These are phyloP conservation scores for Penicillium sp. DNA, from an alignment of 2,329 filamentous ascomycete genomes.

Conservation along the genomic window DNA sequence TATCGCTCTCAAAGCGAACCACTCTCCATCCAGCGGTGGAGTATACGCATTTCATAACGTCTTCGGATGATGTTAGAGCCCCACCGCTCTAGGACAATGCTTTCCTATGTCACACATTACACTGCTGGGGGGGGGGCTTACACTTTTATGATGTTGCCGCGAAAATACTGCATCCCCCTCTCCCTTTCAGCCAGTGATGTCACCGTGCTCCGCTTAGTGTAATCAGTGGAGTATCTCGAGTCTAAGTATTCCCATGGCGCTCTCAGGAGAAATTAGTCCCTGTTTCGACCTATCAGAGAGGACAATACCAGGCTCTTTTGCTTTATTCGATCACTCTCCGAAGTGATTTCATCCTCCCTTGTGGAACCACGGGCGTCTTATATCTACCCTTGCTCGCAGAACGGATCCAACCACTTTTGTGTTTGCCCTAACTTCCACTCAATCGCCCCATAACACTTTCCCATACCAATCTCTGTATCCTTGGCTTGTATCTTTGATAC, in stretches of 20 bases:
- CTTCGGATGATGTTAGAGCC: conserved; percentile 8
- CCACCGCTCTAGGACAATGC: conserved; percentile 1
- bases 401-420: not conserved
- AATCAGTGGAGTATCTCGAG: conserved; percentile 11
- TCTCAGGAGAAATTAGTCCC: conserved; percentile 10
- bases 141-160: conserved; percentile 23
- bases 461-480: conserved; percentile 1
- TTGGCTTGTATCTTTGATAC: not conserved
- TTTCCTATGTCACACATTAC: not conserved
- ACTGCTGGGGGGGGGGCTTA: conserved; percentile 1
- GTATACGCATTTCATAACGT: conserved; percentile 14
- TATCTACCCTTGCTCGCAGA: conserved; percentile 14
- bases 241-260: conserved; percentile 5
- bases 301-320: conserved; percentile 8
- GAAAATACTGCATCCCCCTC: not conserved
- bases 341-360: conserved; percentile 18
- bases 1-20: conserved; percentile 9
- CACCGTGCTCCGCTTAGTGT: conserved; percentile 14
- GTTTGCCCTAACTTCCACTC: conserved; percentile 14
- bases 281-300: conserved; percentile 14
- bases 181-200: conserved; percentile 27
- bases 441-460: conserved; percentile 14
- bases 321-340: conserved; percentile 12
- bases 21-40: conserved; percentile 18
- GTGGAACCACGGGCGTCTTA: conserved; percentile 5